Evolutionary conservation across 306 rosid genomes (phyloP), one percentile per base, ranked within the genome.

Genomic region (Gleditsia sinensis): DNA sequence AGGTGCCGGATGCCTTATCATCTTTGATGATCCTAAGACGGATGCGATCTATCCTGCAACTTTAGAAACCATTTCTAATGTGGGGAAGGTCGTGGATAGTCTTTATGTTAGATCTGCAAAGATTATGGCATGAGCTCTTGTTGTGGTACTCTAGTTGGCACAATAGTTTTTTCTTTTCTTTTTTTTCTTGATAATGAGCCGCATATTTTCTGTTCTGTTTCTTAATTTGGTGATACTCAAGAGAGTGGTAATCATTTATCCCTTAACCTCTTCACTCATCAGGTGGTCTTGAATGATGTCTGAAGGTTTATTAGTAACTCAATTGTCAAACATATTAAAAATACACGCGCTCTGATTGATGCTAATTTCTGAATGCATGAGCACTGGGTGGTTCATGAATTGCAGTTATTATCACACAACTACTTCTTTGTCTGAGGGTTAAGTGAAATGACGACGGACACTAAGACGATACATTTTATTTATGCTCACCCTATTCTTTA

Each of bases 51-150:
- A 83, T 43, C 87, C 87, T 16, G 87, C 96, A 36, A 88, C 97
- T 1, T 68, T 94, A 60, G 98, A 91, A 63, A 94, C 98, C 60
- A 85, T 94, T 81, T 79, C 94, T 16, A 94, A 94, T 43, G 75
- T 89, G 16, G 98, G 97, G 71, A 91, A 94, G 86, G 97, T 94
- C 4, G 98, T 91, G 20, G 98, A 89, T 71, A 94, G 96, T 85
- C 96, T 91, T 60, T 94, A 89, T 51, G 89, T 88, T 67, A 88
- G 96, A 76, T 94, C 98, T 82, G 98, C 98, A 30, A 94, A 94
- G 89, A 91, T 94, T 67, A 88, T 91, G 97, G 91, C 96, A 0
- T 90, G 88, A 90, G 69, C 64, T 69, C 67, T 69, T 68, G 37
- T 54, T 64, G 24, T 71, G 74, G 42, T 75, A 68, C 70, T 55